Evolutionary conservation across 176 grass and related monocot species (phyloP).

Genomic region (Musa beccarii): DNA sequence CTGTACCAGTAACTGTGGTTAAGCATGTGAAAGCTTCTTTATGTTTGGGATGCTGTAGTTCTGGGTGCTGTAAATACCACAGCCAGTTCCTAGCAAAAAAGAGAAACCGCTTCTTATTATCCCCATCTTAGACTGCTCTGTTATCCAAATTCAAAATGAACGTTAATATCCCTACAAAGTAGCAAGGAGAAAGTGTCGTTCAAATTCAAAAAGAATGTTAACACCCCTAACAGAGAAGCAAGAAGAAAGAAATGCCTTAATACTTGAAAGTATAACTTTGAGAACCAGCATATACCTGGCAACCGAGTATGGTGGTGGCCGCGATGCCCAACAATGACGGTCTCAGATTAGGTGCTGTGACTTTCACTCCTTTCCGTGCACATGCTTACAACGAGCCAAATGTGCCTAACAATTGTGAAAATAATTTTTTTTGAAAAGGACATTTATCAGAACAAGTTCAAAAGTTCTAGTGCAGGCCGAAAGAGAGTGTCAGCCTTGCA

Average conservation of each 20-base stretch:
- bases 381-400: no score
- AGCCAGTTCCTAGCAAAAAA: slow-evolving; percentile 42
- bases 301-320: neutral
- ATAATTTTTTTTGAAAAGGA: no score
- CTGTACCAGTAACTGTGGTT: no score
- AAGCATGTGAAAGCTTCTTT: slow-evolving; percentile 43
- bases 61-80: slow-evolving; percentile 34
- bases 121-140: slow-evolving; percentile 21
- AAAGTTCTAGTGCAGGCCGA: no score
- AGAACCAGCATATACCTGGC: neutral
- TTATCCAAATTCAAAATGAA: slow-evolving; percentile 5
- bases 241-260: neutral
- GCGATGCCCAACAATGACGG: neutral
- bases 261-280: neutral
- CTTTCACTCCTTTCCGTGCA: no score
- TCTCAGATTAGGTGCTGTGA: neutral
- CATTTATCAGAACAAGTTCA: no score
- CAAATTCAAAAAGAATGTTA: neutral
- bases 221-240: no score
- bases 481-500: no score
- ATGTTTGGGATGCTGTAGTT: slow-evolving; percentile 52
- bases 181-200: neutral
- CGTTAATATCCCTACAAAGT: neutral
- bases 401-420: no score
- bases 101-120: slow-evolving; percentile 37